phyloP scores from a whole-genome alignment of 495 filamentous ascomycete species.

The Pseudomonodictys pantanalensis region DNA sequence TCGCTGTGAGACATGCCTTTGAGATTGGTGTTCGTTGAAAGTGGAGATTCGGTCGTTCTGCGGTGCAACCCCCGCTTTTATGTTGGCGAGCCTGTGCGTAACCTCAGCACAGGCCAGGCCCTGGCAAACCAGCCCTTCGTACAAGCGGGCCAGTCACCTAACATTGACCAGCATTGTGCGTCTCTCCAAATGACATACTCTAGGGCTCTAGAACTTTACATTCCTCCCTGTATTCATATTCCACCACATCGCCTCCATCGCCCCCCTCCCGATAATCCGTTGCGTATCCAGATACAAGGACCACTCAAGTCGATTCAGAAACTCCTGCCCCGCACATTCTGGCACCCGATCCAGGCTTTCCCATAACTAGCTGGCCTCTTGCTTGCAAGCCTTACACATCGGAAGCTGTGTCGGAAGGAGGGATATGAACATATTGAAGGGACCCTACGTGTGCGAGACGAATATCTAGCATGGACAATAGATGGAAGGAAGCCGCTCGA shows the following conservation, averaged over 20 bases:
- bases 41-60: too few species aligned
- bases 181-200: too few species aligned
- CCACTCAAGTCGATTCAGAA: slow-evolving; percentile 28
- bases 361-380: slow-evolving; percentile 16
- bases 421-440: slow-evolving; percentile 12
- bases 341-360: slow-evolving; percentile 11
- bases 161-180: slow-evolving; percentile 16
- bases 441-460: slow-evolving; percentile 14
- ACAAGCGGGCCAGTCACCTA: slow-evolving; percentile 1
- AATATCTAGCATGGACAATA: slow-evolving; percentile 27
- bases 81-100: neutral
- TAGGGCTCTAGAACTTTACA: slow-evolving; percentile 24
- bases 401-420: slow-evolving; percentile 21
- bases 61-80: neutral
- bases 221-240: slow-evolving; percentile 20
- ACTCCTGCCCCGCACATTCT: slow-evolving; percentile 20
- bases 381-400: slow-evolving; percentile 22
- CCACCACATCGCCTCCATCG: slow-evolving; percentile 11
- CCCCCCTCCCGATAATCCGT: slow-evolving; percentile 16
- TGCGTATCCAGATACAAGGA: slow-evolving; percentile 25
- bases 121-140: neutral
- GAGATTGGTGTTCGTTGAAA: neutral
- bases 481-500: slow-evolving; percentile 21
- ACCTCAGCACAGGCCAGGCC: slow-evolving; percentile 2
- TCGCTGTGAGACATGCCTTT: slow-evolving; percentile 1